These are phyloP conservation scores for Eutrema yunnanense DNA, from an alignment of 345 rosid genomes.

Conservation along the genomic window DNA sequence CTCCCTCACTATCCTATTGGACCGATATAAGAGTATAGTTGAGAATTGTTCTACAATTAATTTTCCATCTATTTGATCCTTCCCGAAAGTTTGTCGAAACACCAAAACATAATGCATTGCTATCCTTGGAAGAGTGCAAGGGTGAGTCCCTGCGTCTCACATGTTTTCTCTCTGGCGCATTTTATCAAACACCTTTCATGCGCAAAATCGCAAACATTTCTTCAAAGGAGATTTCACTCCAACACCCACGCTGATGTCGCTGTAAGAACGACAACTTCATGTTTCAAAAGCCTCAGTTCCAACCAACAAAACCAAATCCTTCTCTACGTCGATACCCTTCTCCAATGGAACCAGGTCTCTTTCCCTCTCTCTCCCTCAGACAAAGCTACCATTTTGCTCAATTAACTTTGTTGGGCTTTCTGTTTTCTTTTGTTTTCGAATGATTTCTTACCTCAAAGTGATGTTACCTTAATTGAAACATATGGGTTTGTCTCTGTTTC, in stretches of 20 bases:
- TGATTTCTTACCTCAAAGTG: background rate
- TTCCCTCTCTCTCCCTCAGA: background rate
- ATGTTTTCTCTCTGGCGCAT: slow-evolving; percentile 42
- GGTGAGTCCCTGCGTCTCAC: background rate
- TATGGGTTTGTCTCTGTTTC: background rate
- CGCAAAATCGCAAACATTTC: slow-evolving; percentile 17
- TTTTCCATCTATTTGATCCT: background rate
- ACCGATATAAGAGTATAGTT: no score
- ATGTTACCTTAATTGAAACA: background rate
- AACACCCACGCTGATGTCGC: background rate
- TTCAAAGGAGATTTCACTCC: background rate
- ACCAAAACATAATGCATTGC: background rate
- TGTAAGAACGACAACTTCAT: slow-evolving; percentile 19
- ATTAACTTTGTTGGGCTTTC: background rate
- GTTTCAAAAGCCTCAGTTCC: slow-evolving; percentile 44
- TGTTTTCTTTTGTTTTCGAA: background rate
- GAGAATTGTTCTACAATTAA: no score
- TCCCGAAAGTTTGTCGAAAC: background rate
- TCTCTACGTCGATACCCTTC: slow-evolving; percentile 63
- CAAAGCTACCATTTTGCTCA: background rate
- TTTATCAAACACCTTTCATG: slow-evolving; percentile 62
- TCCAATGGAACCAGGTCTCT: slow-evolving; percentile 78
- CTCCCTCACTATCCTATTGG: no score
- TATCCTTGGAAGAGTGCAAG: slow-evolving; percentile 2
- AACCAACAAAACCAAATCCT: slow-evolving; percentile 58